A percentile compares a stretch with the other conserved stretches of the same genome.
phyloP scores from a whole-genome alignment of 169 alveolate genomes.

The Plasmodium relictum region DNA sequence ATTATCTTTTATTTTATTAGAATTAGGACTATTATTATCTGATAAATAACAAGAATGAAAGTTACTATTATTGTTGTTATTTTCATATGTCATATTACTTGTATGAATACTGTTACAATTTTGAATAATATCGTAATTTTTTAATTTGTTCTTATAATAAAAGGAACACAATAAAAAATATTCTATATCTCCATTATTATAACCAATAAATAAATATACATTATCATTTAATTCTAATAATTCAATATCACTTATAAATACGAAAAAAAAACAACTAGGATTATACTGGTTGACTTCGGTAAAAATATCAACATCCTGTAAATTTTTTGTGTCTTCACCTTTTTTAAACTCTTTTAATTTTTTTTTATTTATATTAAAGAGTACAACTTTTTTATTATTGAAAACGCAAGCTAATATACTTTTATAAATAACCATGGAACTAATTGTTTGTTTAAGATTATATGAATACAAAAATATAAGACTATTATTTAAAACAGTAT shows the following conservation, averaged over 20 bases:
- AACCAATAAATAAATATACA: slow-evolving; percentile 57
- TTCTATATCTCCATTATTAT: slow-evolving; percentile 51
- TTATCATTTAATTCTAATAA: slow-evolving; percentile 46
- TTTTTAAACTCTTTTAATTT: not conserved
- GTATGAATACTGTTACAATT: not conserved
- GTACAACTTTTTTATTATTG: slow-evolving; percentile 9
- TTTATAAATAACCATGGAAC: slow-evolving; percentile 32
- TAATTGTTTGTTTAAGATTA: not conserved
- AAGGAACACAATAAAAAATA: slow-evolving; percentile 32
- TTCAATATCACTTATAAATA: slow-evolving; percentile 35
- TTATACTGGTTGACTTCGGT: slow-evolving; percentile 6
- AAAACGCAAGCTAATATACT: slow-evolving; percentile 29
- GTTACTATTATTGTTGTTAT: not conserved
- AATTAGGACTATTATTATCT: not conserved
- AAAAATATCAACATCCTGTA: not conserved
- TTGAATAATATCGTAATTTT: not conserved
- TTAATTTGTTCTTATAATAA: not conserved
- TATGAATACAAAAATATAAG: slow-evolving; percentile 13
- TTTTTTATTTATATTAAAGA: slow-evolving; percentile 14
- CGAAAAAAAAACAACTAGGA: slow-evolving; percentile 9
- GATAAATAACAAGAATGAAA: too few species aligned
- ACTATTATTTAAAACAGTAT: slow-evolving; percentile 9
- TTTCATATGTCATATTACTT: not conserved
- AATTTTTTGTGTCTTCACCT: not conserved
- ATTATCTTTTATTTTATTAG: not conserved